Percentiles rank a stretch among this genome's conserved stretches.
Conservation (phyloP, 352 stramenopile genomes). For the Globisporangium viniferum region DNA sequence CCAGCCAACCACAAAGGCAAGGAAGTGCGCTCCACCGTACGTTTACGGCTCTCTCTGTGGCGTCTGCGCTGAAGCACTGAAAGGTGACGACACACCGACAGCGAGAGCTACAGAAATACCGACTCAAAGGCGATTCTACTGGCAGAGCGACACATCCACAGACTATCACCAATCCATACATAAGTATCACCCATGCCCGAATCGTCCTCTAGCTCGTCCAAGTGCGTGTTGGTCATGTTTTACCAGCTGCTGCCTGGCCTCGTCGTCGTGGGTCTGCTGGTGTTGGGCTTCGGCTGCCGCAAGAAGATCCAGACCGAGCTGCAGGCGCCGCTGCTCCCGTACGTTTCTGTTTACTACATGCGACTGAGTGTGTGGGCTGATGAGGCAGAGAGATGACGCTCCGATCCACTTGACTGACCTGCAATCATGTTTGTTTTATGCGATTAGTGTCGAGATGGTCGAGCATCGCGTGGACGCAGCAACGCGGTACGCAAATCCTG, state of each 20-base stretch:
- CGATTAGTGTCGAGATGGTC: slow-evolving; percentile 32
- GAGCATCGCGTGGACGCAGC: slow-evolving; percentile 67
- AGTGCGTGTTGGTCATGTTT: slow-evolving; percentile 34
- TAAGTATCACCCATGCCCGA: neutral
- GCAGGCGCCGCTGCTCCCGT: slow-evolving; percentile 47
- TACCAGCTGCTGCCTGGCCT: slow-evolving; percentile 31
- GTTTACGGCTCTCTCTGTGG: neutral
- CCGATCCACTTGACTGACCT: neutral
- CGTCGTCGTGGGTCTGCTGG: slow-evolving; percentile 38
- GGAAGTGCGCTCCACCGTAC: neutral
- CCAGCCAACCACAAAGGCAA: neutral
- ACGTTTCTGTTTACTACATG: slow-evolving; percentile 2
- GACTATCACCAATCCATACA: neutral
- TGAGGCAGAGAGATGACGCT: neutral
- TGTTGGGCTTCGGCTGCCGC: slow-evolving; percentile 49
- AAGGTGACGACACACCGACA: neutral
- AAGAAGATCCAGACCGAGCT: slow-evolving; percentile 43
- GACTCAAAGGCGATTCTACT: slow-evolving; percentile 1
- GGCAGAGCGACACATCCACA: neutral
- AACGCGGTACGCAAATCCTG: slow-evolving; percentile 22
- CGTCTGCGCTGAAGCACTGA: neutral
- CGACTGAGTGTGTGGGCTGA: neutral
- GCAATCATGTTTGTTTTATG: neutral
- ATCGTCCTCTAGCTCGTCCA: neutral
- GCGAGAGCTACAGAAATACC: neutral